Conservation (phyloP, 495 filamentous ascomycete genomes). For the Xylaria longipes region DNA sequence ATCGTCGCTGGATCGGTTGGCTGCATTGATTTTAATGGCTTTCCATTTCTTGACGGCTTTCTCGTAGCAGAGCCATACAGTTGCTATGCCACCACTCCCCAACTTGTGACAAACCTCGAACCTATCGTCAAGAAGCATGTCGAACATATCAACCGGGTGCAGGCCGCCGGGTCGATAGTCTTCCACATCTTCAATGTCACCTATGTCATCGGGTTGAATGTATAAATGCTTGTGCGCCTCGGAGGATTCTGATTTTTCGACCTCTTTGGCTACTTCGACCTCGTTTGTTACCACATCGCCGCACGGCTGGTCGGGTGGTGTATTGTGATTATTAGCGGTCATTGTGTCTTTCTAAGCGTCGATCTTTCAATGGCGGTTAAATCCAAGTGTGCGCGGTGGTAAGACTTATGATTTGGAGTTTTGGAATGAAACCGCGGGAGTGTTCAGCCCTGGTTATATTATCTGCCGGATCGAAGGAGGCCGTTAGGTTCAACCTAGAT, state of each 20-base stretch:
- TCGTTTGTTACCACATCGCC: neutral
- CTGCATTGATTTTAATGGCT: conserved; percentile 22
- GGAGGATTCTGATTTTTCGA: neutral
- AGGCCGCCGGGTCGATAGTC: conserved; percentile 18
- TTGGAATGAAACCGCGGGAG: neutral
- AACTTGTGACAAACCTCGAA: conserved; percentile 22
- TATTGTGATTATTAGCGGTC: neutral
- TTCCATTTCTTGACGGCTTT: conserved; percentile 13
- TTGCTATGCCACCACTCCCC: conserved; percentile 20
- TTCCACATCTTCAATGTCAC: conserved; percentile 12
- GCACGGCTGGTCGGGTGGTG: neutral
- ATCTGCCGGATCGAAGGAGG: neutral
- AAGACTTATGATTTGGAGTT: neutral
- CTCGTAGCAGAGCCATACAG: conserved; percentile 27
- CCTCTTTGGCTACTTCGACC: neutral
- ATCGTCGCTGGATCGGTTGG: neutral
- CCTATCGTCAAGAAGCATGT: conserved; percentile 12
- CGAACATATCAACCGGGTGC: conserved; percentile 15
- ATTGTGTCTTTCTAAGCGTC: neutral
- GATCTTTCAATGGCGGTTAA: no score
- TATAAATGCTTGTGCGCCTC: neutral
- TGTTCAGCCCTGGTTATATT: neutral
- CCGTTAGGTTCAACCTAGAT: neutral
- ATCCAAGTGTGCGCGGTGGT: neutral
- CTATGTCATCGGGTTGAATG: neutral